Base-by-base conservation (phyloP, 2,329 filamentous ascomycete species). In the Teratosphaeria destructans region DNA sequence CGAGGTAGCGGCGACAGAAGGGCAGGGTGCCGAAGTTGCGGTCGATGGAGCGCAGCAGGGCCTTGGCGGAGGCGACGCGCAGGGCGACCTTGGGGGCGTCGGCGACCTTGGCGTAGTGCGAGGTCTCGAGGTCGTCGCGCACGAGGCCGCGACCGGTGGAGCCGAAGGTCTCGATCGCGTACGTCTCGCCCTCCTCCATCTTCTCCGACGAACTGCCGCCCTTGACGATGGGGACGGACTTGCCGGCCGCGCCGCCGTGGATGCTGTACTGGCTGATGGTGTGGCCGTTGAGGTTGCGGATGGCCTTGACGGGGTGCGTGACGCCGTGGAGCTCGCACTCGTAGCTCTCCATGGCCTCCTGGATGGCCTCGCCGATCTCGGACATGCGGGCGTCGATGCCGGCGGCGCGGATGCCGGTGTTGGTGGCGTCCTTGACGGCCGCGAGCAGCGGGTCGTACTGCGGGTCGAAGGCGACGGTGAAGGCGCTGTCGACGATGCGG, bases 401-500 rank as follows among this genome's bases (percentile, higher is more conserved):
- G n/a, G 81, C 78, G 64, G 76, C 72, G 74, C 79, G 63, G 61
- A 82, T 69, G 58, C 73, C 80, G 55, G 78, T 77, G 74, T 91
- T 89, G 60, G 88, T 92, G 14, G 89, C 87, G 60, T 84, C 88
- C 74, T 84, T 85, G 60, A 91, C 88, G 3, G 88, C 85, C 53
- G 82, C 79, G 39, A 93, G 81, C 32, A 93, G 78, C 68, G 86
- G 86, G 72, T 92, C 87, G 73, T 90, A 92, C 64, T 81, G 82
- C 27, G 82, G 83, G 67, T 92, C 86, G 69, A 89, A 92, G 0
- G 87, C 80, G 74, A 92, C 79, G 10, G 89, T 92, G 71, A 91
- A 93, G 5, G 89, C 89, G 64, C 85, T 88, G 76, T 93, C 88
- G 60, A 92, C 87, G 70, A 92, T 93, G 65, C 85, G 81, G 3